Base-by-base conservation (phyloP, 108 stramenopile genomes). In the Aureococcus anophagefferens region DNA sequence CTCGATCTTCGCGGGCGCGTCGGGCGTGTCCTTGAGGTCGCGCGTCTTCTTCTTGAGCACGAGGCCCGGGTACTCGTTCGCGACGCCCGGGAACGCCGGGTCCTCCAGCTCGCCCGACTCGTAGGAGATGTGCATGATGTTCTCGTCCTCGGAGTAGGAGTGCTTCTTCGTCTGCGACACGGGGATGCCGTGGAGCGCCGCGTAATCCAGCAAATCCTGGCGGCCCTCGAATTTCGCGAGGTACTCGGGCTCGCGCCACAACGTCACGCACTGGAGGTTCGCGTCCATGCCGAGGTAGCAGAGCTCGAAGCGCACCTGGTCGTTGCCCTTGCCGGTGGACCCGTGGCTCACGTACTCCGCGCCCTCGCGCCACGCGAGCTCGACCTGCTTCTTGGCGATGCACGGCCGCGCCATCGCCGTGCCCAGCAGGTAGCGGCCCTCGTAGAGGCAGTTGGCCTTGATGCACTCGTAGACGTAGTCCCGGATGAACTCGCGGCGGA, bases 231-330 rank as follows among this genome's bases (percentile, higher is more conserved):
- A 94, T 68, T 81, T 86, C 69, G 92, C 94, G 69, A 93, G 90
- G 85, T 93, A 95, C 77, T 93, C 91, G 33, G 95, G 87, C 80
- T 96, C 93, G 25, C 95, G 80, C 98, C 98, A 99, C 0, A 95
- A 96, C n/a, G 96, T 94, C 70, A 99, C 91, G 74, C 90, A 91
- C 64, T 87, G 78, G 80, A 99, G 92, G 66, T 79, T 92, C 28
- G 98, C 93, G 73, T 89, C 91, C 65, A 99, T 71, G 9, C 94
- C 95, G 84, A 94, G 95, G n/a, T 90, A 89, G 82, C 95, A 96
- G 93, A 99, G 94, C 86, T 99, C 98, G 75, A 99, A 99, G 35
- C 98, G 93, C 13, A 99, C 98, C 84, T 99, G 98, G 78, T 99
- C 98, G 74, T 99, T 99, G 35, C 98, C 98, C 91, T 99, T 99